Base-by-base conservation (phyloP, 495 filamentous ascomycete species). In the Aspergillus baeticus region DNA sequence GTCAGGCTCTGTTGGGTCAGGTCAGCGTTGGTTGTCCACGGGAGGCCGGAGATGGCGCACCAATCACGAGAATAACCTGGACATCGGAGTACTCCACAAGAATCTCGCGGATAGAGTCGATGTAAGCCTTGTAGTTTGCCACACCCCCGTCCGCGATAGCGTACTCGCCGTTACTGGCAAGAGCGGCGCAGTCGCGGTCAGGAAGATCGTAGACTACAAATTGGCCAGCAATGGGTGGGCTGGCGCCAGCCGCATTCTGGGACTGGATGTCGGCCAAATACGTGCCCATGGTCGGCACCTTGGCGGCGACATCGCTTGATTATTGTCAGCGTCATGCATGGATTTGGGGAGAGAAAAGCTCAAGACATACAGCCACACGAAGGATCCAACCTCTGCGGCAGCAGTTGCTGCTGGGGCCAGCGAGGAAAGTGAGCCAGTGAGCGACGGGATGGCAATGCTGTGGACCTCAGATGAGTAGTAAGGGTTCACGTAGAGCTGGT, bases 171-270 rank as follows among this genome's bases (percentile, higher is more conserved):
- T 90, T 90, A 58, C 87, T 90, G 21, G 87, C 87, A 67, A 83
- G 77, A 55, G 88, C 88, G 36, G 88, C 86, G 67, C 88, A 91
- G 67, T 91, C 88, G 71, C 88, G 85, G 60, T 87, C 87, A 34
- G 87, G 88, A 43, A 91, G 72, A 69, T 91, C 86, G 68, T 91
- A 91, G 61, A 90, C 82, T 62, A 91, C 88, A 55, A 86, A 79
- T 61, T 81, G 80, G 20, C 72, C 71, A 33, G 77, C 70, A 56
- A 79, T 75, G 44, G 67, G 66, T 23, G 75, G 78, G 23, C 47
- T 72, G 11, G 71, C 70, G 18, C 84, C 84, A 22, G 81, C 77
- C 44, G 77, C 79, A 63, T 86, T 72, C 61, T 81, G 63, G 61
- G 79, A 72, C 39, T 79, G 71, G 47, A 86, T 82, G 34, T 85